These are phyloP conservation scores for Paramecium bursaria DNA, from an alignment of 73 alveolate genomes.

Conservation along the genomic window DNA sequence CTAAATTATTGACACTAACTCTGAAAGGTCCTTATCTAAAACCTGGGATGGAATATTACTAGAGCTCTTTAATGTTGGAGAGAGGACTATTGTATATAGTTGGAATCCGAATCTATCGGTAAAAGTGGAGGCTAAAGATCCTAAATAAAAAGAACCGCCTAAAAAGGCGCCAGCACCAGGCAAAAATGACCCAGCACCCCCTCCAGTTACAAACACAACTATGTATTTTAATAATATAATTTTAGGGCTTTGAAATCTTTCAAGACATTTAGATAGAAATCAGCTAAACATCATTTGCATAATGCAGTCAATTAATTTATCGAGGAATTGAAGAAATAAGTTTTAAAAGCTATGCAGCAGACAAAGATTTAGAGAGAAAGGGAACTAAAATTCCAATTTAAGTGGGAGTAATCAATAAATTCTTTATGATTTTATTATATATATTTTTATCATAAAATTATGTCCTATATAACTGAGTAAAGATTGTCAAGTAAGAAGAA, in stretches of 20 bases:
- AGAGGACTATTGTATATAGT: constrained; percentile 40
- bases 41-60: constrained; percentile 65
- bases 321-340: constrained; percentile 32
- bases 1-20: constrained; percentile 61
- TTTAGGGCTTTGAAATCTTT: constrained; percentile 61
- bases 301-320: constrained; percentile 14
- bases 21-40: constrained; percentile 63
- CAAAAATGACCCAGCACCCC: constrained; percentile 6
- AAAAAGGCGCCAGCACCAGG: constrained; percentile 62
- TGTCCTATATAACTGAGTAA: too few species aligned
- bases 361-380: constrained; percentile 50
- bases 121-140: constrained; percentile 66
- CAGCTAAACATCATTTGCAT: constrained; percentile 48
- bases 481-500: too few species aligned
- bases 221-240: constrained; percentile 4
- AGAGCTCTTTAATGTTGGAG: constrained; percentile 46
- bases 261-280: constrained; percentile 58
- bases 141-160: constrained; percentile 60
- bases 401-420: constrained; percentile 62
- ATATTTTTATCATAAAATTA: too few species aligned
- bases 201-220: neutral
- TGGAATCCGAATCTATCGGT: constrained; percentile 35
- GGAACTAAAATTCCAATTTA: constrained; percentile 66
- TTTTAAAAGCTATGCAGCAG: constrained; percentile 9
- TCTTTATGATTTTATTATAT: constrained; percentile 58